Base-by-base conservation (phyloP, 2,329 filamentous ascomycete genomes). In the Clarireedia hainanense region DNA sequence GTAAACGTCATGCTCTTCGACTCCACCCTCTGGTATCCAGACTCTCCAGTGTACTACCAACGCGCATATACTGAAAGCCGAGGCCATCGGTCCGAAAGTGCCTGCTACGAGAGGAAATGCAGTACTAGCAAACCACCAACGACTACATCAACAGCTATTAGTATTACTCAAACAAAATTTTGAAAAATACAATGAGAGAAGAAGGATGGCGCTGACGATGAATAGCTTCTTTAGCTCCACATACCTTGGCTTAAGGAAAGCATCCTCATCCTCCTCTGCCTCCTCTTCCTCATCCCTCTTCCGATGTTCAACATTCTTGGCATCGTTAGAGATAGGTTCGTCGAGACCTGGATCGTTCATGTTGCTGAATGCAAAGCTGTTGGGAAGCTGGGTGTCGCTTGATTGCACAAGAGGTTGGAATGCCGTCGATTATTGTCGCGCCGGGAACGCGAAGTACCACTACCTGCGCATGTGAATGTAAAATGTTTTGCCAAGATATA, bases 11-110 rank as follows among this genome's bases (percentile, higher is more conserved):
- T 75, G 63, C 45, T 74, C 75, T 57, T 80, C 84, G 1, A 76
- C 68, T 5, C 77, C 73, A 0, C 74, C 73, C 0, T 77, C 75
- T 1, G 70, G 68, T 5, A 80, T 71, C 49, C 75, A 74, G 67
- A 85, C 80, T 58, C 88, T 78, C 91, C 91, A 96, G 23, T 82
- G 82, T 27, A 83, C 84, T 1, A 89, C 88, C n/a, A 96, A 76
- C 6, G 91, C 89, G 59, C 88, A 90, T 57, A 96, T 90, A 56
- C 87, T 92, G 71, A 94, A 87, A 30, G 94, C 84, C 57, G 91
- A 95, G 2, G 91, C 91, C 9, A 95, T 80, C 0, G 91, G 91
- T 0, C 89, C 90, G 2, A 94, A 79, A 0, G 91, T 90, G 36
- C 89, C 91, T 2, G 91, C 89, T 10, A 94, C 79, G 67, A 96